Percentiles rank a stretch among this genome's conserved stretches.
Evolutionary conservation across 1,284 basidiomycete genomes (phyloP).

Genomic region (Apiotrichum akiyoshidainum): DNA sequence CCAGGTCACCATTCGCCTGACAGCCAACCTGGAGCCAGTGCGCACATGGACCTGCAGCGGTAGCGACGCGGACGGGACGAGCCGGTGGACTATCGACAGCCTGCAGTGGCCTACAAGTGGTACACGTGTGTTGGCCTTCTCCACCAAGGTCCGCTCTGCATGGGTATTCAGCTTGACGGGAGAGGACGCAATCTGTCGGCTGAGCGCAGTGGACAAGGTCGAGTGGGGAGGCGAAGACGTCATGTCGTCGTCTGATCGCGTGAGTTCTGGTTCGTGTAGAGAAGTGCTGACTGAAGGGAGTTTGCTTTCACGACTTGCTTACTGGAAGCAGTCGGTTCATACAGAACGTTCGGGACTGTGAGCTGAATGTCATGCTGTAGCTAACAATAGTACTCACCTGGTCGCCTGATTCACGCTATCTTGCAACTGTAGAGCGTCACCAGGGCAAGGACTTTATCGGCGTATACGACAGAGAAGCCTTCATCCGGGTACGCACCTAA

Average conservation of each 20-base stretch:
- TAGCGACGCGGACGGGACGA: not conserved
- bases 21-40: conserved; percentile 41
- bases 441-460: conserved; percentile 79
- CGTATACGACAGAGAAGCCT: conserved; percentile 71
- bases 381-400: conserved; percentile 61
- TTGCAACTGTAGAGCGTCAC: conserved; percentile 76
- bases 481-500: conserved; percentile 63
- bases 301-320: conserved; percentile 73
- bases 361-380: not conserved
- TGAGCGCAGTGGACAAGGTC: conserved; percentile 67
- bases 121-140: conserved; percentile 72
- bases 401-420: conserved; percentile 71
- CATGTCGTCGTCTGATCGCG: conserved; percentile 83
- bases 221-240: conserved; percentile 80
- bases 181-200: conserved; percentile 62
- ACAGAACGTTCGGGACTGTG: conserved; percentile 18
- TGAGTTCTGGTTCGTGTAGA: conserved; percentile 51
- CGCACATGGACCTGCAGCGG: conserved; percentile 36
- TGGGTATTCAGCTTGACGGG: conserved; percentile 57
- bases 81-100: conserved; percentile 58
- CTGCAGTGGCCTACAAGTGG: conserved; percentile 78
- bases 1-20: conserved; percentile 42
- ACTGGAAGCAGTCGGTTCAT: conserved; percentile 57
- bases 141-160: conserved; percentile 58
- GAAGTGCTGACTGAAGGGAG: conserved; percentile 59